Base-by-base conservation (phyloP, 306 rosid genomes). In the Spatholobus suberectus region DNA sequence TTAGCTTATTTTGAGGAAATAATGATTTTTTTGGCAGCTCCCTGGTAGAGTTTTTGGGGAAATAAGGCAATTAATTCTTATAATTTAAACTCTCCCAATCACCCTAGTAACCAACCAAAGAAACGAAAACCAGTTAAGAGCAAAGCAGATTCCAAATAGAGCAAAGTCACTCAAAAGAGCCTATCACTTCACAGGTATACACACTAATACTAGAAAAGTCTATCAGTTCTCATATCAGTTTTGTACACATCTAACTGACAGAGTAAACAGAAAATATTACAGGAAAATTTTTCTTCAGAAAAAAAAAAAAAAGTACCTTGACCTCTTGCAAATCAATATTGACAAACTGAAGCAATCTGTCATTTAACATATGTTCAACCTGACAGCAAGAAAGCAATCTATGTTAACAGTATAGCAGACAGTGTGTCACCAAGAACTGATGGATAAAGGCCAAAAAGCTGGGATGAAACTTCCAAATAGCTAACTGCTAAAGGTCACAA, bases 361-460 rank as follows among this genome's bases (percentile, higher is more conserved):
- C 99, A 78, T 96, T 96, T 81, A 96, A 91, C 93, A 96, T 94
- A 84, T 91, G 98, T 87, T 96, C 99, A 87, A 96, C 97, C 99
- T 96, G 94, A 78, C 76, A 43, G 62, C 34, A 75, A 8, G 27
- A 71, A 71, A 72, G 67, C 63, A 84, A 78, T 43, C 73, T 55
- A 78, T 34, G 85, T 91, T 84, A 87, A 83, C 62, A 75, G 73
- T 6, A 68, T 58, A 70, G 54, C 81, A 73, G 47, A 68, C 44
- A 68, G 17, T 35, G 54, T 59, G 54, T 27, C 35, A 51, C 55
- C 18, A 34, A 67, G 58, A 73, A 72, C 26, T 6, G 66, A 43
- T 51, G 76, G 47, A 32, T 27, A 80, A 35, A 57, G 52, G 75
- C 27, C 43, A 67, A 70, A 54, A 29, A 74, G 18, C 40, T 5